Conservation (phyloP, 306 rosid genomes). For the Quercus berberidifolia region DNA sequence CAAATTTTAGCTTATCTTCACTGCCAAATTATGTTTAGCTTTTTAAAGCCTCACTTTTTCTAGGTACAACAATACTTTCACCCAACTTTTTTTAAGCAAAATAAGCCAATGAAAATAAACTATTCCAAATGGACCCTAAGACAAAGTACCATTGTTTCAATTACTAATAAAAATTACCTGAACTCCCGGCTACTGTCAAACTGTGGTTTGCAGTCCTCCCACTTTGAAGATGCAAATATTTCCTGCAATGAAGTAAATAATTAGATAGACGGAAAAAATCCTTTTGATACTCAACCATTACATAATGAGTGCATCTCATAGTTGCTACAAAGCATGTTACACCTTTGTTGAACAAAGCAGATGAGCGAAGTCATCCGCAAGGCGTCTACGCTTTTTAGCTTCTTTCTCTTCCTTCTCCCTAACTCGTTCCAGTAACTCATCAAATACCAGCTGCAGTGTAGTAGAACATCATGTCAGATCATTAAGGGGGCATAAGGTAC, state of each 20-base stretch:
- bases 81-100: background rate
- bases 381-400: constrained; percentile 83
- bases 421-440: constrained; percentile 71
- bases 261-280: background rate
- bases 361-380: constrained; percentile 62
- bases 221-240: constrained; percentile 55
- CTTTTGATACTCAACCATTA: constrained; percentile 15
- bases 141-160: background rate
- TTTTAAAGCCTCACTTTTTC: too few relatives aligned
- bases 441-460: constrained; percentile 77
- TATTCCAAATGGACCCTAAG: background rate
- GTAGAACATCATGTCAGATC: constrained; percentile 25
- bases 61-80: too few relatives aligned
- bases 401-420: constrained; percentile 93
- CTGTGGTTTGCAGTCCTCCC: constrained; percentile 68
- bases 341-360: constrained; percentile 73
- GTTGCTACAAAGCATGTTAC: constrained; percentile 20
- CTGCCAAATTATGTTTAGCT: too few relatives aligned
- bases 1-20: too few relatives aligned
- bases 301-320: constrained; percentile 11
- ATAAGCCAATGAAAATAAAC: background rate
- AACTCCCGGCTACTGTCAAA: constrained; percentile 67
- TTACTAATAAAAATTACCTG: constrained; percentile 50
- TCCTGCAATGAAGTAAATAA: constrained; percentile 53
- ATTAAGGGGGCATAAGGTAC: background rate